These are phyloP conservation scores for Aaosphaeria pasadenensis DNA, from an alignment of 2,329 filamentous ascomycete species.

Conservation along the genomic window DNA sequence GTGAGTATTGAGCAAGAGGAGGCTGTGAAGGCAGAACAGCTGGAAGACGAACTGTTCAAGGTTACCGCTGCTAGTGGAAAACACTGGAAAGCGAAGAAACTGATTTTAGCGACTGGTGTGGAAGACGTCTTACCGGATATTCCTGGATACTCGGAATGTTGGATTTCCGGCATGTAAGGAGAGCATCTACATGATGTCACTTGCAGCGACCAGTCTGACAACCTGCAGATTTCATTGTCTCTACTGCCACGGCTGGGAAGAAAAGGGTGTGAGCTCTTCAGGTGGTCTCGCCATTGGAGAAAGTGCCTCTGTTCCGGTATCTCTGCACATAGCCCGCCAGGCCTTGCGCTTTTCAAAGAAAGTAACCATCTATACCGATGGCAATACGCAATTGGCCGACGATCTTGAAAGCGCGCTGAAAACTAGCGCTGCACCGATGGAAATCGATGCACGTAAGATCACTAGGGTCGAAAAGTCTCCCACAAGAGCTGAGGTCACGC, in stretches of 20 bases:
- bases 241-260: constrained; percentile 58
- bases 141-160: constrained; percentile 36
- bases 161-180: neutral
- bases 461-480: constrained; percentile 25
- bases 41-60: constrained; percentile 23
- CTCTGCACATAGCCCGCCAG: constrained; percentile 44
- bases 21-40: constrained; percentile 14
- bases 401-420: neutral
- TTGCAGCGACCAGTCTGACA: neutral
- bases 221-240: constrained; percentile 50
- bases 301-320: constrained; percentile 17
- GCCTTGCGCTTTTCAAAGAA: constrained; percentile 43
- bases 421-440: constrained; percentile 21
- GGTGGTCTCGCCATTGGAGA: constrained; percentile 21
- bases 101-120: constrained; percentile 54
- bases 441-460: constrained; percentile 35
- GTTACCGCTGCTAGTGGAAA: constrained; percentile 38
- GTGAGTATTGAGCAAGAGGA: constrained; percentile 16
- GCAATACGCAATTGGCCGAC: constrained; percentile 33
- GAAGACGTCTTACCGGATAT: constrained; percentile 50
- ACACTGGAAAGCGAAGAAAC: constrained; percentile 47
- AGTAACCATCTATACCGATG: constrained; percentile 54
- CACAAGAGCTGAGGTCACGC: constrained; percentile 23
- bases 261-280: constrained; percentile 41
- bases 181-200: neutral